Evolutionary conservation across 2,329 filamentous ascomycete genomes (phyloP), one percentile per base, ranked within the genome.

Genomic region (Annulohypoxylon truncatum): DNA sequence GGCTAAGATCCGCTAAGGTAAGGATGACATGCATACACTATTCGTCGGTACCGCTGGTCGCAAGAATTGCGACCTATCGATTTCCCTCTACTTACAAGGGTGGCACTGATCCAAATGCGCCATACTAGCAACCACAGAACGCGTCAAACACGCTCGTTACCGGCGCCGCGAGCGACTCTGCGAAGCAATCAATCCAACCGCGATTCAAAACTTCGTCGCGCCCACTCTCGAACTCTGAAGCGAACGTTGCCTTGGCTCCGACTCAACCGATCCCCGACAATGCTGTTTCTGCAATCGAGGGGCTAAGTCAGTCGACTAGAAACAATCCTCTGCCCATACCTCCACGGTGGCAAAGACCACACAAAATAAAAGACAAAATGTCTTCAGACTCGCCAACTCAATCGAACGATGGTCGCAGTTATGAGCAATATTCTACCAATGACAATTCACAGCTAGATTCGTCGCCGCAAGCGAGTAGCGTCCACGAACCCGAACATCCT

Each of bases 321-420:
- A 57, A 72, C 28, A 58, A 74, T 70, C 71, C 31, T 22, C 46
- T 57, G 26, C 22, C 60, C 13, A 69, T 48, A 48, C 15, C 56
- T 33, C 64, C 58, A 44, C 28, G 63, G 38, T 52, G 58, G 2
- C 46, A 28, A 15, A 53, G 56, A 35, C 42, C 55, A 61, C 71
- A 61, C 63, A 72, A 57, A 56, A 65, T 68, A 54, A 84, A 82
- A 78, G 31, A n/a, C 40, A 79, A 83, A 29, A 76, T 75, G 74
- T 77, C 75, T n/a, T 85, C 84, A 9, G 82, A 83, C 60, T 85
- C 85, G 8, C 83, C 83, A 1, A 89, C 86, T 1, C 86, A 89
- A 74, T 78, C 82, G 62, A 89, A 89, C 68, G 81, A 83, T 46
- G 85, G 81, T 48, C 83, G 86, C 35, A 86, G 87, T 75, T 89